phyloP scores from a whole-genome alignment of 2,329 filamentous ascomycete species.

The Calonectria pauciramosa region DNA sequence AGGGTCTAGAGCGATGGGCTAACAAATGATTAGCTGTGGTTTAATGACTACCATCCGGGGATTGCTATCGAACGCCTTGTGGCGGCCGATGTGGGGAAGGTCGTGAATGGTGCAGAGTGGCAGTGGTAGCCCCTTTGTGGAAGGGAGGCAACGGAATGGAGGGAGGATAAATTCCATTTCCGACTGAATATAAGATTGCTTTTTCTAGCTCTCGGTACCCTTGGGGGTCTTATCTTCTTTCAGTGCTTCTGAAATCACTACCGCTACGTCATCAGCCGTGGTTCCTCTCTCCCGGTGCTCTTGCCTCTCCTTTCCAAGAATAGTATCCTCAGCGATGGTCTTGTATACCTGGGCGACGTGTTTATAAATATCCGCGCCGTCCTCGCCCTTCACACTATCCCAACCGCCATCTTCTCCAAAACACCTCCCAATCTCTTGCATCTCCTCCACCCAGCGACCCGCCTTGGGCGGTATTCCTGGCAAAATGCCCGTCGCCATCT shows the following conservation, averaged over 20 bases:
- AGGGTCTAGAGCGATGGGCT: fast-evolving
- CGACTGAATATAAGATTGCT: neutral
- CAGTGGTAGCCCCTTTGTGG: neutral
- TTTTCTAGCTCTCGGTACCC: neutral
- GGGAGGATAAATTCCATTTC: neutral
- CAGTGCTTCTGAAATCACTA: neutral
- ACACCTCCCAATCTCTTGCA: constrained; percentile 80
- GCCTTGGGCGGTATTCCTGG: constrained; percentile 79
- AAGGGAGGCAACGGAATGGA: neutral
- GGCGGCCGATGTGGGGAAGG: constrained; percentile 51
- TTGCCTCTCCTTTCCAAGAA: constrained; percentile 71
- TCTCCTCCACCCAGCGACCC: constrained; percentile 83
- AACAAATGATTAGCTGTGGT: constrained; percentile 52
- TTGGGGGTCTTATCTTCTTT: neutral
- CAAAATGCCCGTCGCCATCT: constrained; percentile 64
- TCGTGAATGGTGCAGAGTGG: neutral
- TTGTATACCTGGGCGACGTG: constrained; percentile 73
- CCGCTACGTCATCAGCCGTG: constrained; percentile 69
- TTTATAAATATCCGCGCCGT: neutral
- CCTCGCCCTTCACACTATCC: constrained; percentile 38
- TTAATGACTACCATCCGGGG: constrained; percentile 59
- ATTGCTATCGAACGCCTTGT: constrained; percentile 57
- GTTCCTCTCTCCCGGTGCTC: constrained; percentile 68
- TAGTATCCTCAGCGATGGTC: constrained; percentile 71
- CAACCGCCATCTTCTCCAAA: constrained; percentile 77